These are phyloP conservation scores for Colletotrichum spinosum DNA, from an alignment of 2,329 filamentous ascomycete species.

Conservation along the genomic window DNA sequence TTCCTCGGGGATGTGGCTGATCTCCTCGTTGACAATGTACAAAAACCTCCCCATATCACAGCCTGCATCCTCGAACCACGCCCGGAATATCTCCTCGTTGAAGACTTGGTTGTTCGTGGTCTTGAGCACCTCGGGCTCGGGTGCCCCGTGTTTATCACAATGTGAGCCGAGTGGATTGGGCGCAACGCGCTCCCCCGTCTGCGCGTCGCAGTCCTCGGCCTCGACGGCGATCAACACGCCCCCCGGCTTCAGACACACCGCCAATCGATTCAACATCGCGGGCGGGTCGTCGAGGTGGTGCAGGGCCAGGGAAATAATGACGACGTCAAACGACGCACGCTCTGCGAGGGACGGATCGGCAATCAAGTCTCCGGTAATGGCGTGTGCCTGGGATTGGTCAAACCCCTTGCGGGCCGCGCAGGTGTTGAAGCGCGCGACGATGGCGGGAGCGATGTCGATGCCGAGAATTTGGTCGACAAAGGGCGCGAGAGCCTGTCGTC, in stretches of 20 bases:
- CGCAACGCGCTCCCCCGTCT: slow-evolving; percentile 3
- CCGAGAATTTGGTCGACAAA: slow-evolving; percentile 47
- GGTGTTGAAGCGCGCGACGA: slow-evolving; percentile 47
- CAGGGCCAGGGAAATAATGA: slow-evolving; percentile 50
- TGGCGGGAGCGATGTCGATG: slow-evolving; percentile 49
- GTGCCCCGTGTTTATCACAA: slow-evolving; percentile 30
- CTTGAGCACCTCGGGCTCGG: slow-evolving; percentile 27
- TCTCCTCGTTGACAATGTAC: slow-evolving; percentile 28
- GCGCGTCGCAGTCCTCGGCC: slow-evolving; percentile 38
- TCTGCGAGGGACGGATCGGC: slow-evolving; percentile 38
- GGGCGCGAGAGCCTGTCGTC: slow-evolving; percentile 45
- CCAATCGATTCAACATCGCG: slow-evolving; percentile 44
- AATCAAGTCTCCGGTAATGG: slow-evolving; percentile 47
- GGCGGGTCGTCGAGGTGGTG: slow-evolving; percentile 48
- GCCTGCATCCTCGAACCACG: slow-evolving; percentile 52
- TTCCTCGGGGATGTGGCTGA: slow-evolving; percentile 28
- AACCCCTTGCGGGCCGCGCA: slow-evolving; percentile 42
- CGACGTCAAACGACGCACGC: slow-evolving; percentile 45
- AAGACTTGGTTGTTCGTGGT: slow-evolving; percentile 42
- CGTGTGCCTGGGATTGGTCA: slow-evolving; percentile 42
- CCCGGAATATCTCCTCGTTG: slow-evolving; percentile 38
- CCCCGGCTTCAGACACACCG: slow-evolving; percentile 43
- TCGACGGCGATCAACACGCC: slow-evolving; percentile 50
- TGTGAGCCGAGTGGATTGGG: slow-evolving; percentile 6
- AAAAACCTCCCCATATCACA: slow-evolving; percentile 50